These are phyloP conservation scores for Skeletonema grethae DNA, from an alignment of 108 stramenopile genomes.

Conservation along the genomic window DNA sequence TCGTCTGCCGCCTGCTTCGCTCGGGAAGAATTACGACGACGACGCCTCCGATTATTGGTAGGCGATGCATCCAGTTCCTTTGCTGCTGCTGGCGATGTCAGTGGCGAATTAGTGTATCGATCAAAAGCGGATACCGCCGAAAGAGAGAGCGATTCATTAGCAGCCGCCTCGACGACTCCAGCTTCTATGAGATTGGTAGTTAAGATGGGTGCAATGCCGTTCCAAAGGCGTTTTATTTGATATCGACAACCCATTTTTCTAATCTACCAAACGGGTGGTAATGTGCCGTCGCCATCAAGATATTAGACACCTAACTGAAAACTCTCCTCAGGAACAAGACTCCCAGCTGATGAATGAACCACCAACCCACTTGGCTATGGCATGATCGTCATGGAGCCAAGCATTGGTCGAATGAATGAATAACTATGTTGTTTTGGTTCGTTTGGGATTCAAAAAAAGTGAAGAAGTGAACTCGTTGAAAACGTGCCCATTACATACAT, in stretches of 20 bases:
- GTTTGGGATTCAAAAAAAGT: too few relatives aligned
- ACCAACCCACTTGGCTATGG: too few relatives aligned
- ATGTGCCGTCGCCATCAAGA: too few relatives aligned
- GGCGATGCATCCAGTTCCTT: slow-evolving; percentile 7
- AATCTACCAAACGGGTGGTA: too few relatives aligned
- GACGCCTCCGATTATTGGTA: not conserved
- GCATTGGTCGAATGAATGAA: too few relatives aligned
- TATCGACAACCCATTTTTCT: not conserved
- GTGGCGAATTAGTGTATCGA: slow-evolving; percentile 5
- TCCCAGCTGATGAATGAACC: too few relatives aligned
- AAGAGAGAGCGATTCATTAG: slow-evolving; percentile 18
- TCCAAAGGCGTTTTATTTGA: slow-evolving; percentile 19
- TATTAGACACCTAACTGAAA: too few relatives aligned
- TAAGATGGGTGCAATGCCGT: slow-evolving; percentile 20
- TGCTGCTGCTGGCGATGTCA: not conserved
- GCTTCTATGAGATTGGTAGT: slow-evolving; percentile 19
- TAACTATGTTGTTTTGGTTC: too few relatives aligned
- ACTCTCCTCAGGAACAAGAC: too few relatives aligned
- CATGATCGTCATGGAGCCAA: too few relatives aligned
- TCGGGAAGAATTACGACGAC: not conserved
- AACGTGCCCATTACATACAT: too few relatives aligned
- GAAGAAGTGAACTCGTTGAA: too few relatives aligned
- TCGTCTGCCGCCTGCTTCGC: not conserved
- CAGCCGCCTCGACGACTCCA: slow-evolving; percentile 13
- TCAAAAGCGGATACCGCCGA: slow-evolving; percentile 24